These are phyloP conservation scores for Carpinus viminea DNA, from an alignment of 306 rosid species.

Conservation along the genomic window DNA sequence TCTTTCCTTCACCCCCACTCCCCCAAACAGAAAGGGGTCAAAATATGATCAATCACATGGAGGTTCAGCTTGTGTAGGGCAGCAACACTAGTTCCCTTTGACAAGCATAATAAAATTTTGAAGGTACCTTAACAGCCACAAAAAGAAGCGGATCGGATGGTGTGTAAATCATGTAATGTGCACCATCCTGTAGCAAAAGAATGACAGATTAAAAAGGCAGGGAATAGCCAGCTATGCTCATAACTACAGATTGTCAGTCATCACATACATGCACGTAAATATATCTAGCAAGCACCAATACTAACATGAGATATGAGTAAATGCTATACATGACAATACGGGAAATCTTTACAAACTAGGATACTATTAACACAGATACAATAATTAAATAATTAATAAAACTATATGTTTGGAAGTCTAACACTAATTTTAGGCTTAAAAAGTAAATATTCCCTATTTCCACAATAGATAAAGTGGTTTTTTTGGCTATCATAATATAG, in stretches of 20 bases:
- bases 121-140: conserved; percentile 50
- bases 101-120: not conserved
- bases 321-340: not conserved
- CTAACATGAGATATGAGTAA: not conserved
- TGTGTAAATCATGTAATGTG: conserved; percentile 81
- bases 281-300: not conserved
- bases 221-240: not conserved
- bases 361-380: not conserved
- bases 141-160: conserved; percentile 87
- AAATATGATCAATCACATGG: not conserved
- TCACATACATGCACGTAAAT: not conserved
- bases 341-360: not conserved
- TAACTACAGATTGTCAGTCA: not conserved
- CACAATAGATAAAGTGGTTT: not conserved
- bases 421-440: too few species aligned
- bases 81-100: conserved; percentile 3
- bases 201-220: conserved; percentile 19
- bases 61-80: not conserved
- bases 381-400: too few species aligned
- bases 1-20: not conserved
- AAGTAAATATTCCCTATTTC: not conserved
- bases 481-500: not conserved
- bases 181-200: conserved; percentile 59
- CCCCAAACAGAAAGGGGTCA: not conserved
- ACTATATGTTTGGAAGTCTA: too few species aligned